These are phyloP conservation scores for Phytophthora cactorum DNA, from an alignment of 352 stramenopile species.

Conservation along the genomic window DNA sequence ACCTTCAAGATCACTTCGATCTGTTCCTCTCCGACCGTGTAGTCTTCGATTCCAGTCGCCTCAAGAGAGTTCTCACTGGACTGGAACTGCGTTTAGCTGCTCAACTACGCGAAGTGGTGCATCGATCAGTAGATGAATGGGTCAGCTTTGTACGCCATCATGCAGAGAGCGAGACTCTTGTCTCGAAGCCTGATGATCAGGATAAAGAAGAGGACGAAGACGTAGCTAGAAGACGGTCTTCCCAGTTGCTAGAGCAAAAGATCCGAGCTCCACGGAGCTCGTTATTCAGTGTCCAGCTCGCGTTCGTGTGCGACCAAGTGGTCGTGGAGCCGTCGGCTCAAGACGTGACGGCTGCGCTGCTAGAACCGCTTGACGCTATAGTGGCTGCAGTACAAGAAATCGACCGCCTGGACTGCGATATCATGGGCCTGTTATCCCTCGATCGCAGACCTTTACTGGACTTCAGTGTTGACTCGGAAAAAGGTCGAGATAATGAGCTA, in stretches of 20 bases:
- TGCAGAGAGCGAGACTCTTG: conserved; percentile 8
- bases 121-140: conserved; percentile 64
- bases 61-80: conserved; percentile 84
- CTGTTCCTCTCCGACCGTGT: conserved; percentile 89
- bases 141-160: conserved; percentile 55
- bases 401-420: conserved; percentile 88
- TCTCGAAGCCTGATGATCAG: neutral
- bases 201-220: conserved; percentile 19
- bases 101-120: conserved; percentile 82
- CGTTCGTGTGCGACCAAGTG: conserved; percentile 53
- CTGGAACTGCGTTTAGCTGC: conserved; percentile 88
- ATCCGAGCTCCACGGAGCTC: conserved; percentile 60
- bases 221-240: conserved; percentile 11
- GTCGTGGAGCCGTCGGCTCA: conserved; percentile 64
- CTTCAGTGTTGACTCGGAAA: conserved; percentile 41
- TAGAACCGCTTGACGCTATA: conserved; percentile 84
- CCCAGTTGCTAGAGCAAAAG: conserved; percentile 16
- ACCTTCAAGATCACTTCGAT: conserved; percentile 93
- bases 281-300: conserved; percentile 86
- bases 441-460: conserved; percentile 63
- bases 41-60: conserved; percentile 56
- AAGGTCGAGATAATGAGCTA: neutral
- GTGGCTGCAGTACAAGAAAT: conserved; percentile 79
- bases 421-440: conserved; percentile 90
- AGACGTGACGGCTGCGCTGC: conserved; percentile 80